Percentiles rank a stretch among this genome's conserved stretches.
Evolutionary conservation across 2,329 filamentous ascomycete species (phyloP).

Genomic region (Blastomyces silverae): DNA sequence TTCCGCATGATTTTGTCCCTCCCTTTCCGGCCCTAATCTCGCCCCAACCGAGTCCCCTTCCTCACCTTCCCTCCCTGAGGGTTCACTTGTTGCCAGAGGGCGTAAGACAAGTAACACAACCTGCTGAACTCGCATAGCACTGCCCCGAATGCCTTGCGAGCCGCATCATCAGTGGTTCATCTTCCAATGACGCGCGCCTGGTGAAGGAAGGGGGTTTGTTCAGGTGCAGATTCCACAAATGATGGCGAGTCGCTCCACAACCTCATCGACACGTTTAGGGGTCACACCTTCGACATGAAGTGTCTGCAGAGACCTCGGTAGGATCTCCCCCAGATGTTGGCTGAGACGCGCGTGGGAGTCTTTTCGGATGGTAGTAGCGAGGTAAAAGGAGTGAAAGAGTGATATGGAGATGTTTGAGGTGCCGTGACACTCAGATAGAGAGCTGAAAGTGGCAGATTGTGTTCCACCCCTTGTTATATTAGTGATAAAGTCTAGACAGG

Average conservation of each 20-base stretch:
- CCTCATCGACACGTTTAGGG: not conserved
- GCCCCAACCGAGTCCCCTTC: not conserved
- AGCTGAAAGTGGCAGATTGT: not conserved
- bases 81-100: not conserved
- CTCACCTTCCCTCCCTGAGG: not conserved
- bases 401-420: conserved; percentile 1
- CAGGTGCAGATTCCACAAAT: not conserved
- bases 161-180: not conserved
- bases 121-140: not conserved
- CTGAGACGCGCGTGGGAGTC: not conserved
- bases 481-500: not conserved
- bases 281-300: not conserved
- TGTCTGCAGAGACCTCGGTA: not conserved
- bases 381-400: not conserved
- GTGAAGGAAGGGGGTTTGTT: not conserved
- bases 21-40: no score
- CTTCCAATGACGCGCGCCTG: not conserved
- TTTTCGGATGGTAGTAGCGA: not conserved
- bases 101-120: not conserved
- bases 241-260: not conserved
- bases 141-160: not conserved
- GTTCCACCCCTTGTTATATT: not conserved
- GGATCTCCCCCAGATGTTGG: not conserved
- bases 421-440: conserved; percentile 8
- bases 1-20: no score